Base-by-base conservation (phyloP, 148 eudicot genomes). In the Rhododendron griersonianum region DNA sequence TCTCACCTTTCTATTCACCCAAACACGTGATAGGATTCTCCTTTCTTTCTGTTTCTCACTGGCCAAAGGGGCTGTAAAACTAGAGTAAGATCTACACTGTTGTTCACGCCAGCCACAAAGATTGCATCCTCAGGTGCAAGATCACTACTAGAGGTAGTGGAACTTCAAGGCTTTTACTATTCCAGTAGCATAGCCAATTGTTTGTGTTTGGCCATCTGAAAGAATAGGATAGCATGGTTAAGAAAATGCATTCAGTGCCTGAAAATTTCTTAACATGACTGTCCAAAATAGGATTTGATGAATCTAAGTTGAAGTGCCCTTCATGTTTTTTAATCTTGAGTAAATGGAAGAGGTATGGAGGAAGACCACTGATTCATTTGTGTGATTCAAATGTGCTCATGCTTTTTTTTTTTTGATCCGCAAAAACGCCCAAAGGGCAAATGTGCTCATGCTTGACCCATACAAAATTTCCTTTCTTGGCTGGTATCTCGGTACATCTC, bases 311-410 rank as follows among this genome's bases (percentile, higher is more conserved):
- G 87, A 82, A 57, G 71, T 57, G 37, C 33, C 69, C 25, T 57
- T 39, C 16, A 7, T 55, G 48, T 81, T 39, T 7, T 55, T 30
- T 30, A 55, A 57, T 41, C 71, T 35, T 81, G 47, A 16, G 48
- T 35, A 35, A 5, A 9, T 19, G 69, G 71, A 39, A 55, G 50
- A 21, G 44, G 25, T 9, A 35, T 81, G 48, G 48, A 18, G 73
- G 41, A 14, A 71, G 71, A 37, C 71, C 2, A 35, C 37, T 35
- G 28, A 4, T 59, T 41, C 48, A 55, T 37, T 57, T 82, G 37
- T 79, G 37, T 87, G 48, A 44, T 87, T 65, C 61, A 76, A 63
- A 23, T 82, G 35, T 69, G 45, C 7, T 21, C 35, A 30, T 81
- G 28, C 15, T 61, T 47, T 30, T 30, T 30, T 30, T 30, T 30